Base-by-base conservation (phyloP, 2,329 filamentous ascomycete genomes). In the Neofusicoccum cordaticola region DNA sequence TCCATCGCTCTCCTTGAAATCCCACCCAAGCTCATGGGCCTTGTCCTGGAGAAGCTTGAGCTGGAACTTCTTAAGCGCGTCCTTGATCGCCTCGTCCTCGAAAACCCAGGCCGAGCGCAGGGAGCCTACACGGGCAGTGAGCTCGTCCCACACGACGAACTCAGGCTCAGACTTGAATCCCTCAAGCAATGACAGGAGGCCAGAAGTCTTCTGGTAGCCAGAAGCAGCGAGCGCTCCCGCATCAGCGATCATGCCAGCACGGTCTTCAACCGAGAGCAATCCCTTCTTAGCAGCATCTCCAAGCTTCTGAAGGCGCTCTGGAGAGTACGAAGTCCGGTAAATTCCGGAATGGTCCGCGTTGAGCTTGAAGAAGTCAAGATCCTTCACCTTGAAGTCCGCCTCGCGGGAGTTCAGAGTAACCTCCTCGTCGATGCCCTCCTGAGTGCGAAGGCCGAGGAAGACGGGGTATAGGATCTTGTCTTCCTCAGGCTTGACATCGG, bases 131-230 rank as follows among this genome's bases (percentile, higher is more conserved):
- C 93, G 89, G 51, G 90, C 85, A 57, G 93, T 85, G 66, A 98
- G 91, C 77, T 97, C 93, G 69, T 92, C 93, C 94, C 94, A 98
- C 2, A 98, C 94, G 44, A 97, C 91, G 69, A 93, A 97, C 72
- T 96, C 91, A 0, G 88, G 83, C 80, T 98, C 94, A 67, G 79
- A 82, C 72, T 89, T 86, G 74, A 98, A 95, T 57, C 90, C 89
- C 76, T 96, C 91, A 63, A 98, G 84, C 13, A 98, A 84, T 62
- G 90, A 93, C 48, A 98, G 80, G 61, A 97, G 85, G 12, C 92
- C 93, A 15, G 93, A 96, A 0, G 94, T 97, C 83, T 92, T 96
- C 77, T 96, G 92, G 77, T 96, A 96, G 37, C 94, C 94, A 53
- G 93, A 95, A 41, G 91, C 86, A 62, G 94, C 92, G 70, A 98